Evolutionary conservation across 257 asterid species (phyloP).

Genomic region (Rehmannia glutinosa): DNA sequence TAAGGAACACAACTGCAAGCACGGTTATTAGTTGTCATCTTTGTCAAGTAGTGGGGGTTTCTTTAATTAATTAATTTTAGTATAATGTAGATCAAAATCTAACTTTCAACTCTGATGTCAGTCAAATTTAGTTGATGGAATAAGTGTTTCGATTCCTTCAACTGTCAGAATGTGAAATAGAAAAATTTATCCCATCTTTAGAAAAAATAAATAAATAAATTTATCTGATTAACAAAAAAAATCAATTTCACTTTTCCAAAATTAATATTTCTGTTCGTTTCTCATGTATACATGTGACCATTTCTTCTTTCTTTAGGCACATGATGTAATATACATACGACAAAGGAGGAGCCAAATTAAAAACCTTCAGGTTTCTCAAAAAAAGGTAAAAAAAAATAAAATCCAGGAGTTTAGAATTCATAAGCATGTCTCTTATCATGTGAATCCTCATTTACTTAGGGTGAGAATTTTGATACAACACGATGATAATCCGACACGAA

Average conservation of each 20-base stretch:
- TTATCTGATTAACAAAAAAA: too few relatives aligned
- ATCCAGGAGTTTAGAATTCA: too few relatives aligned
- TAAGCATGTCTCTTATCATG: constrained; percentile 37
- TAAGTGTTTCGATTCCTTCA: constrained; percentile 24
- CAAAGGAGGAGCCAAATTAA: constrained; percentile 5
- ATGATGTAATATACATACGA: constrained; percentile 5
- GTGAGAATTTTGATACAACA: too few relatives aligned
- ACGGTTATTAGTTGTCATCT: constrained; percentile 13
- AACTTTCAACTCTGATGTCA: constrained; percentile 9
- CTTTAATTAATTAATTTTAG: too few relatives aligned
- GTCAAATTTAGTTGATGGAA: constrained; percentile 23
- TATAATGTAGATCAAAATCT: constrained; percentile 15
- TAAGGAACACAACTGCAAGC: not conserved
- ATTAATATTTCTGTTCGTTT: too few relatives aligned
- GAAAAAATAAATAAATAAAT: not conserved
- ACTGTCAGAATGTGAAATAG: constrained; percentile 23
- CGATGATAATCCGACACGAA: too few relatives aligned
- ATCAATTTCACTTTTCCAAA: too few relatives aligned
- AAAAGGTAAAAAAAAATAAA: too few relatives aligned
- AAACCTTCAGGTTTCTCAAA: too few relatives aligned
- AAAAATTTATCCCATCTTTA: not conserved
- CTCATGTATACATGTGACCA: not conserved
- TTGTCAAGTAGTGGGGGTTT: constrained; percentile 14
- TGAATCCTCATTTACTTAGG: constrained; percentile 23
- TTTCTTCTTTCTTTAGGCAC: not conserved